phyloP scores from a whole-genome alignment of 352 stramenopile species.

The Phytopythium sindhum region DNA sequence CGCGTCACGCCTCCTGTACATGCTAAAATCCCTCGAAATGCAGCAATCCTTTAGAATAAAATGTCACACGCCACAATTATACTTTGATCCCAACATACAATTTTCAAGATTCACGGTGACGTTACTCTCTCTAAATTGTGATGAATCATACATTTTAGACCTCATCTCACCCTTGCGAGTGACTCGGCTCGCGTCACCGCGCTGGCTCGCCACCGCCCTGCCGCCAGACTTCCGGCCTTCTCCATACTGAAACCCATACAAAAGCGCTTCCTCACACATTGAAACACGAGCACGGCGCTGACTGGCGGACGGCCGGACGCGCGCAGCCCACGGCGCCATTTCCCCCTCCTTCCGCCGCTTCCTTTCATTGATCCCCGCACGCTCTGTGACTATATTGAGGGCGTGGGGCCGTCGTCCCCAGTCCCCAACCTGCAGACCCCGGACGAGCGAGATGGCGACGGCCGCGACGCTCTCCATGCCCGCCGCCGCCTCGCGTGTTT shows the following conservation, averaged over 20 bases:
- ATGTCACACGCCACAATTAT: not conserved
- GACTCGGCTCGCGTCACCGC: slow-evolving; percentile 2
- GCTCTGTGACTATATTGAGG: too few species aligned
- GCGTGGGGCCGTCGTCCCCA: too few species aligned
- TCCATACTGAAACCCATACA: not conserved
- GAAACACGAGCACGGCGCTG: not conserved
- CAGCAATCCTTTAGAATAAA: not conserved
- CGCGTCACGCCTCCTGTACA: not conserved
- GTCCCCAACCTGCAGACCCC: not conserved
- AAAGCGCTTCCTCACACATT: not conserved
- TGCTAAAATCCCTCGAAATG: not conserved
- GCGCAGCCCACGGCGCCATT: too few species aligned
- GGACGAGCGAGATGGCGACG: not conserved
- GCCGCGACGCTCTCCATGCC: not conserved
- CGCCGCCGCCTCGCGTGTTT: not conserved
- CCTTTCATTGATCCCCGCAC: too few species aligned
- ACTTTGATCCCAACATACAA: not conserved
- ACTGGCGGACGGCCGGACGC: slow-evolving; percentile 6
- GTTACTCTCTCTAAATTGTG: not conserved
- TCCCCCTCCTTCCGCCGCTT: too few species aligned
- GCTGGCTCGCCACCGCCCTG: not conserved
- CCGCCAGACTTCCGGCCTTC: not conserved
- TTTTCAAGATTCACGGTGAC: too few species aligned
- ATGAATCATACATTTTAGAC: not conserved
- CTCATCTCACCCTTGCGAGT: not conserved